Conservation (phyloP, 805 yeast genomes). For the Hanseniaspora jakobsenii region DNA sequence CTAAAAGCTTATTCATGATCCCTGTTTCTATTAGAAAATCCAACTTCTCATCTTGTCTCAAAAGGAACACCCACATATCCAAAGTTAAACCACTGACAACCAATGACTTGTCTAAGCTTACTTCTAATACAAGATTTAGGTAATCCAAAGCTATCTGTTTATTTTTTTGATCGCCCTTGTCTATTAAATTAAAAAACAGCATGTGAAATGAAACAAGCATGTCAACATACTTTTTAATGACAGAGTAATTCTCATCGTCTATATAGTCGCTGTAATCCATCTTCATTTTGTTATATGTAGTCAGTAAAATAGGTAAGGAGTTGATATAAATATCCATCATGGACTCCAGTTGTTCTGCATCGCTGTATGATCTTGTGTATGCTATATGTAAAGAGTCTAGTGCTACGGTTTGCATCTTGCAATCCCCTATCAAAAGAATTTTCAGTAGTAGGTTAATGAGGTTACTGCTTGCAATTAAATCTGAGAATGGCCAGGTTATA, state of each 20-base stretch:
- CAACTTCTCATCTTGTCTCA: slow-evolving; percentile 66
- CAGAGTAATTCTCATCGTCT: slow-evolving; percentile 68
- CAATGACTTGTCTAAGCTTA: slow-evolving; percentile 73
- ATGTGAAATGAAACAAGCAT: slow-evolving; percentile 82
- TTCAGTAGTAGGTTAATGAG: slow-evolving; percentile 51
- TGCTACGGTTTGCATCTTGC: slow-evolving; percentile 65
- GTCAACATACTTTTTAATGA: slow-evolving; percentile 82
- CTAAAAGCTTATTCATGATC: slow-evolving; percentile 53
- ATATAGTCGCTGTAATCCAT: slow-evolving; percentile 53
- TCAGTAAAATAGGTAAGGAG: slow-evolving; percentile 58
- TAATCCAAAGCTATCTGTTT: slow-evolving; percentile 39
- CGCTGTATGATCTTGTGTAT: slow-evolving; percentile 63
- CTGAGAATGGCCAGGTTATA: slow-evolving; percentile 80
- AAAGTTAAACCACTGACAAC: slow-evolving; percentile 83
- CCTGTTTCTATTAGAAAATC: slow-evolving; percentile 36
- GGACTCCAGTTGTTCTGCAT: slow-evolving; percentile 56
- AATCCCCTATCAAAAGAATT: slow-evolving; percentile 47
- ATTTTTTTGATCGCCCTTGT: slow-evolving; percentile 35
- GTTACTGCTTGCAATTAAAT: slow-evolving; percentile 54
- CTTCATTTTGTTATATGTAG: slow-evolving; percentile 43
- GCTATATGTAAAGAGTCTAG: slow-evolving; percentile 83
- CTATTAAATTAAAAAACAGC: slow-evolving; percentile 43
- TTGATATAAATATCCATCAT: slow-evolving; percentile 73
- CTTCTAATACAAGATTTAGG: slow-evolving; percentile 59
- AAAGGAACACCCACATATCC: slow-evolving; percentile 86